Evolutionary conservation across 2,329 filamentous ascomycete genomes (phyloP).

Genomic region (Alternaria conjuncta): DNA sequence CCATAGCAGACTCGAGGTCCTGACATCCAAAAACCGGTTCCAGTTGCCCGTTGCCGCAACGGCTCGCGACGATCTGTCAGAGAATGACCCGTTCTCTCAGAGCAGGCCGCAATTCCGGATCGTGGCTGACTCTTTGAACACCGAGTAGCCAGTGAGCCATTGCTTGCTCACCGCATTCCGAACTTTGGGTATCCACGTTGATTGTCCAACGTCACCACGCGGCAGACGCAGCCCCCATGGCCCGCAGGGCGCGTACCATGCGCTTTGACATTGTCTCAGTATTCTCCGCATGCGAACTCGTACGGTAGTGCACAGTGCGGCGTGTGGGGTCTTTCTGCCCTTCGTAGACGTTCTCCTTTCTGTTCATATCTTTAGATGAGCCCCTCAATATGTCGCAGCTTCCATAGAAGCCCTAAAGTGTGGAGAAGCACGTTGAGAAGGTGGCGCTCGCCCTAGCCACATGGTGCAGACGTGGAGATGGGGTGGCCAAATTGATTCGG

Average conservation of each 20-base stretch:
- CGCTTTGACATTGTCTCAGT: slow-evolving; percentile 6
- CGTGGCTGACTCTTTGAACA: slow-evolving; percentile 15
- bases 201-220: slow-evolving; percentile 16
- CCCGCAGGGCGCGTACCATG: slow-evolving; percentile 6
- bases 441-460: slow-evolving; percentile 17
- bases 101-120: slow-evolving; percentile 21
- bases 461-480: slow-evolving; percentile 23
- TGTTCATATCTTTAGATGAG: slow-evolving; percentile 35
- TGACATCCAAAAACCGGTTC: slow-evolving; percentile 30
- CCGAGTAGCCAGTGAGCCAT: slow-evolving; percentile 12
- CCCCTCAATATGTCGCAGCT: slow-evolving; percentile 16
- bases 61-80: slow-evolving; percentile 31
- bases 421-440: slow-evolving; percentile 37
- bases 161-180: slow-evolving; percentile 15
- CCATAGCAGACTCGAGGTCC: not conserved
- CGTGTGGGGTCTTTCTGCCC: slow-evolving; percentile 36
- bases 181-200: slow-evolving; percentile 12
- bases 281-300: slow-evolving; percentile 20
- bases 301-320: not conserved
- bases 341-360: slow-evolving; percentile 6
- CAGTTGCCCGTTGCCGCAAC: slow-evolving; percentile 36
- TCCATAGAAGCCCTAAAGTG: slow-evolving; percentile 27
- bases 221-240: slow-evolving; percentile 12
- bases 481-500: slow-evolving; percentile 19
- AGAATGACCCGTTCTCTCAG: slow-evolving; percentile 10